phyloP scores from a whole-genome alignment of 2,329 filamentous ascomycete genomes.

The Beauveria asiatica region DNA sequence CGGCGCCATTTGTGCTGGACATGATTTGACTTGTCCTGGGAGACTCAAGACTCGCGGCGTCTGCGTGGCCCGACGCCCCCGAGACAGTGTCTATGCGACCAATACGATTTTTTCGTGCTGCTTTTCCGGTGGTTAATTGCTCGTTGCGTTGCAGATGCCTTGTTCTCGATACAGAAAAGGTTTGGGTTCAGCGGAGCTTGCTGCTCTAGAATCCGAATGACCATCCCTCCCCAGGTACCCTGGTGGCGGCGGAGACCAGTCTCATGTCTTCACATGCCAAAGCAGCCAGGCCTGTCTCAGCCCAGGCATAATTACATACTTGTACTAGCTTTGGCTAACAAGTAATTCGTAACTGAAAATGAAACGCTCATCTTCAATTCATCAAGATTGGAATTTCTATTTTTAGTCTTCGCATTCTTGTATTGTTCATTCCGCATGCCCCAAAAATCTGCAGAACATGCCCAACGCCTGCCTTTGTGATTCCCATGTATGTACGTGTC shows the following conservation, averaged over 20 bases:
- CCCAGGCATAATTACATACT: not conserved
- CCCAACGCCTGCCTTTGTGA: not conserved
- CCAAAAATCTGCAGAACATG: not conserved
- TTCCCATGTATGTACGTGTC: not conserved
- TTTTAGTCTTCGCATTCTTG: constrained; percentile 1
- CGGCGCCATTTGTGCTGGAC: not conserved
- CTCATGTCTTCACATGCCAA: constrained; percentile 10
- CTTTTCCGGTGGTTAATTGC: not conserved
- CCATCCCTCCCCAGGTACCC: not conserved
- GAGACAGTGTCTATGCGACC: not conserved
- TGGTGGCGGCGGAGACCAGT: not conserved
- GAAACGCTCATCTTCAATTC: not conserved
- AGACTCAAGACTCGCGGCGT: not conserved
- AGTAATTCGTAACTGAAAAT: not conserved
- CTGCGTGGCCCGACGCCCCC: not conserved
- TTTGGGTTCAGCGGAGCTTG: not conserved
- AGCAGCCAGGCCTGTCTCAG: not conserved
- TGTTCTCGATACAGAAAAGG: not conserved
- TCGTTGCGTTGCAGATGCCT: not conserved
- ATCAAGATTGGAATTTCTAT: not conserved
- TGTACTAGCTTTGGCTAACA: no score
- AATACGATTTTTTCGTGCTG: not conserved
- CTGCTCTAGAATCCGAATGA: not conserved
- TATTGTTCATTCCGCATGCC: not conserved
- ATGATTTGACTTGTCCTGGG: not conserved